A percentile compares a stretch with the other conserved stretches of the same genome.
These are phyloP conservation scores for Rosa lucieae DNA, from an alignment of 306 rosid species.

Conservation along the genomic window DNA sequence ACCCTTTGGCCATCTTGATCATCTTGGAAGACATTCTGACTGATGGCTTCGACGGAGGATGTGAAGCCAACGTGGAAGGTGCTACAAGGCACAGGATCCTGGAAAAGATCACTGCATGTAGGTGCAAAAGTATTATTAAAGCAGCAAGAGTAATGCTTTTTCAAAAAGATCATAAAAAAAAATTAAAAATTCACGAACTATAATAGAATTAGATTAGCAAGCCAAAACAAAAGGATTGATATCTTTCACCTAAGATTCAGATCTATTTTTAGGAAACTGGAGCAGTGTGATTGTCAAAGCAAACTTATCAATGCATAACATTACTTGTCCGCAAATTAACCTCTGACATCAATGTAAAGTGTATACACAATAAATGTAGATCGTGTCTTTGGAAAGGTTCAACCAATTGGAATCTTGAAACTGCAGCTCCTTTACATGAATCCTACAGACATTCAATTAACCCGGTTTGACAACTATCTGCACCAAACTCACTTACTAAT, in stretches of 20 bases:
- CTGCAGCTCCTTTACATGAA: background rate
- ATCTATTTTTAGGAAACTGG: background rate
- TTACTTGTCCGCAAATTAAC: background rate
- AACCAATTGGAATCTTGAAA: background rate
- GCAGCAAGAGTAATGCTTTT: background rate
- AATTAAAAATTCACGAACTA: background rate
- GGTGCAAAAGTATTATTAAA: slow-evolving; percentile 13
- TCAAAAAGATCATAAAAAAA: background rate
- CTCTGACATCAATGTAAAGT: background rate
- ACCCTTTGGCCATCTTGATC: slow-evolving; percentile 68
- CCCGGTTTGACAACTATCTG: background rate
- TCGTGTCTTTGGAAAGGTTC: background rate
- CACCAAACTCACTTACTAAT: background rate
- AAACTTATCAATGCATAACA: background rate
- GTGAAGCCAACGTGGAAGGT: slow-evolving; percentile 57
- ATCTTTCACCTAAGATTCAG: background rate
- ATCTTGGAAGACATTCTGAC: slow-evolving; percentile 52
- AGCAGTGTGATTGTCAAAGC: background rate
- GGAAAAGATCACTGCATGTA: slow-evolving; percentile 68
- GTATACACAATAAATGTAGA: background rate
- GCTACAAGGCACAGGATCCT: slow-evolving; percentile 57
- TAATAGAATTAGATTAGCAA: background rate
- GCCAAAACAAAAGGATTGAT: background rate
- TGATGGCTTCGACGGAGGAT: slow-evolving; percentile 34
- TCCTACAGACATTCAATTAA: background rate